Evolutionary conservation across 2,329 filamentous ascomycete species (phyloP), one percentile per base, ranked within the genome.

Genomic region (Fragosphaeria purpurea): DNA sequence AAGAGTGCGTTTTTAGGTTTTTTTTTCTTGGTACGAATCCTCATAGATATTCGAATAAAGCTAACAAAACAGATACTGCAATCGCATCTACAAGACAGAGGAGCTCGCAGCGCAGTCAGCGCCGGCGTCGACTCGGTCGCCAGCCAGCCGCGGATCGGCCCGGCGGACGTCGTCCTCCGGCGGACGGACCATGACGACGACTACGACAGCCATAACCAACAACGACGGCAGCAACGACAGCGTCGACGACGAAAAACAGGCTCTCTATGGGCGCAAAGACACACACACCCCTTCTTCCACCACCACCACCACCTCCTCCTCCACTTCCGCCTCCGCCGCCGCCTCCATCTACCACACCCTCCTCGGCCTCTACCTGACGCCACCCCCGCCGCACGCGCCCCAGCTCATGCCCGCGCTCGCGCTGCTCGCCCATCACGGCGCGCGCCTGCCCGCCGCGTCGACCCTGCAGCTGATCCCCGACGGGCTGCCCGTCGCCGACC

Each of bases 291-390:
- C n/a, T n/a, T n/a, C n/a, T n/a, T n/a, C n/a, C n/a, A n/a, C n/a
- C n/a, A n/a, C n/a, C n/a, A n/a, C n/a, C n/a, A n/a, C n/a, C n/a
- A n/a, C n/a, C n/a, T n/a, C n/a, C n/a, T n/a, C n/a, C n/a, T n/a
- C n/a, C n/a, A n/a, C n/a, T n/a, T n/a, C n/a, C n/a, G n/a, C n/a
- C n/a, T n/a, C 31, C 37, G 1, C 7, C 75, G 30, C 70, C 78
- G 39, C 80, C 83, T 91, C 89, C 10, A 95, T 97, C 61, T 97
- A 97, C 66, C 86, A 95, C 61, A 91, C 83, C 6, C 79, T 98
- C 4, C 78, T 98, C 8, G 87, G 88, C 2, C 78, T 98, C 2
- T 98, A 97, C 64, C 78, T 98, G 4, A 82, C 82, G 2, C 93
- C 93, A 1, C 83, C 86, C 2, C 72, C 82, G 8, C 83, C 85